These are phyloP conservation scores for Syncephalis plumigaleata DNA, from an alignment of 371 early-diverging fungal genomes.

Conservation along the genomic window DNA sequence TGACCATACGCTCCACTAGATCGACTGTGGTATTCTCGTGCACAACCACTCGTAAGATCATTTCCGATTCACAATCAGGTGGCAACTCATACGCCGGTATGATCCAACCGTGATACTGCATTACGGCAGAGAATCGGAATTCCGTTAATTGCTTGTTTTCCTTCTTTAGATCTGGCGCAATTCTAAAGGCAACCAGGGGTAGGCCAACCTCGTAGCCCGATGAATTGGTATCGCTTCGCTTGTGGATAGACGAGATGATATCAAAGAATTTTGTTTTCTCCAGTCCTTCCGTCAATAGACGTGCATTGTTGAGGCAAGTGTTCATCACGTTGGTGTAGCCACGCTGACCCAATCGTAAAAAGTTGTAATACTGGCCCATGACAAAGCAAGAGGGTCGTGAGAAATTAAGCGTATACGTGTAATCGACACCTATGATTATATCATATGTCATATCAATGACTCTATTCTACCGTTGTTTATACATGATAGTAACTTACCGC, in stretches of 20 bases:
- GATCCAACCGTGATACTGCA: conserved; percentile 26
- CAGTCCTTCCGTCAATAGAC: conserved; percentile 24
- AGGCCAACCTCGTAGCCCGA: conserved; percentile 18
- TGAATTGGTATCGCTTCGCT: background rate
- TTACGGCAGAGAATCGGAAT: conserved; percentile 20
- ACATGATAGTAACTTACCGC: conserved; percentile 12
- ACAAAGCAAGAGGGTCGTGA: conserved; percentile 44
- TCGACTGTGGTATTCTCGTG: conserved; percentile 23
- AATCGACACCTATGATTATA: conserved; percentile 17
- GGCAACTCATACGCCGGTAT: conserved; percentile 23
- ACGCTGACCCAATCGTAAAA: conserved; percentile 40
- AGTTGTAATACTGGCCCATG: conserved; percentile 57
- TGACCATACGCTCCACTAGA: conserved; percentile 15
- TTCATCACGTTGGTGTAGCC: conserved; percentile 40
- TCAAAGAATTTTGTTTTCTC: conserved; percentile 32
- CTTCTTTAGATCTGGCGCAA: conserved; percentile 23
- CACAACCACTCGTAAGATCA: conserved; percentile 24
- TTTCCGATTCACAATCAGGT: conserved; percentile 7
- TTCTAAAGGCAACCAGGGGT: conserved; percentile 41
- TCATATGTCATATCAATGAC: too few relatives aligned
- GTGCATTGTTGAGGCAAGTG: conserved; percentile 27
- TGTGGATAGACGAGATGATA: conserved; percentile 31
- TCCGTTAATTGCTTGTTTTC: conserved; percentile 18
- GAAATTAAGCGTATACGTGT: conserved; percentile 48
- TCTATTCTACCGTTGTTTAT: too few relatives aligned